Base-by-base conservation (phyloP, 352 stramenopile genomes). In the Pythium guiyangense region DNA sequence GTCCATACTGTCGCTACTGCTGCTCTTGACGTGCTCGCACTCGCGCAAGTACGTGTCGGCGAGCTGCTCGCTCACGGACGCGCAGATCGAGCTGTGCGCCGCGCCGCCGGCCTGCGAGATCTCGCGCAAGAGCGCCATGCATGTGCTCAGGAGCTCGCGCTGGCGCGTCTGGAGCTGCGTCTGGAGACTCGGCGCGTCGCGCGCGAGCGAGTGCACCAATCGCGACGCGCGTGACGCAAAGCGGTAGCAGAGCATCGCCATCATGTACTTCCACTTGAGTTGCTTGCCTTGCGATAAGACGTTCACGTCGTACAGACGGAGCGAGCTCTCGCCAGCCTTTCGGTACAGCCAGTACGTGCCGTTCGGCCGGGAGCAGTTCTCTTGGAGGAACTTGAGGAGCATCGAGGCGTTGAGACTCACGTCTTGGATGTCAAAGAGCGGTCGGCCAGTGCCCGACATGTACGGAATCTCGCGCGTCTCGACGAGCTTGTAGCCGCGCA, bases 211-310 rank as follows among this genome's bases (percentile, higher is more conserved):
- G 22, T 76, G 73, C 22, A 83, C 70, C 14, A 94, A 67, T 9
- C 85, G 69, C 0, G 77, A 86, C 4, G 83, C 83, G 9, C 85
- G 75, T 25, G 79, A 78, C 20, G 85, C 85, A 54, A 94, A 94
- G 1, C 85, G 82, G 62, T 93, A 92, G 65, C 85, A 94, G 17
- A 94, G 65, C 85, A 94, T 94, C 31, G 85, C 83, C 80, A 92
- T 92, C 82, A 92, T 92, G 60, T 94, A 94, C 71, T 94, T 94
- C 85, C 85, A 94, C 69, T 94, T 94, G 48, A 91, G 69, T 35
- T 94, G 82, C 43, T 87, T 90, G 51, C 83, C 83, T 54, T 91
- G 74, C 0, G 85, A 92, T 3, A 94, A 63, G 26, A 93, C 79
- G 55, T 91, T 75, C 1, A 94, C 81, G 39, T 94, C 85, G 48